Evolutionary conservation across 2,329 filamentous ascomycete species (phyloP).

Genomic region (Rhinocladiella similis): DNA sequence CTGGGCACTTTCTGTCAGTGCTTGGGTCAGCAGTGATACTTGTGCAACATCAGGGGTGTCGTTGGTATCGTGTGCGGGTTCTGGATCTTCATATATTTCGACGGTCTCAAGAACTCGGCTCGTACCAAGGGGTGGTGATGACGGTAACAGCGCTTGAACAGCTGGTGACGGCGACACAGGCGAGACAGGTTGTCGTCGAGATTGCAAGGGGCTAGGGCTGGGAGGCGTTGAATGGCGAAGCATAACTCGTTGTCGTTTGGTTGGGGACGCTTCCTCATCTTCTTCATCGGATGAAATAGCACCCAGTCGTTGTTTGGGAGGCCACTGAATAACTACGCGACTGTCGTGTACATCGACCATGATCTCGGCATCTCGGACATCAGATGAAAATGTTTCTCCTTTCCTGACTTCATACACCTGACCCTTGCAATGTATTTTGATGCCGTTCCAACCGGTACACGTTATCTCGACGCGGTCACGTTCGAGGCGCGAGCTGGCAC

Average conservation of each 20-base stretch:
- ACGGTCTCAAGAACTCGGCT: constrained; percentile 32
- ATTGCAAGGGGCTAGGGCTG: constrained; percentile 54
- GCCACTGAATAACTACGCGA: constrained; percentile 87
- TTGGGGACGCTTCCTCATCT: constrained; percentile 51
- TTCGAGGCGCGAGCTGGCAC: constrained; percentile 66
- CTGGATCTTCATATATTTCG: constrained; percentile 71
- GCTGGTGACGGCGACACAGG: constrained; percentile 73
- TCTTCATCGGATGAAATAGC: constrained; percentile 36
- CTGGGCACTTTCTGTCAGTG: constrained; percentile 34
- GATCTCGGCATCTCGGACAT: constrained; percentile 83
- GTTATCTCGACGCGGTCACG: constrained; percentile 80
- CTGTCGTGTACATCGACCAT: constrained; percentile 95
- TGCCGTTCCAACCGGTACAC: constrained; percentile 94
- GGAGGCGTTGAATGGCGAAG: constrained; percentile 33
- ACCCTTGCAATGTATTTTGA: constrained; percentile 88
- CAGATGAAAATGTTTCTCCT: constrained; percentile 85
- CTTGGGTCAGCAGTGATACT: constrained; percentile 29
- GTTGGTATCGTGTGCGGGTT: constrained; percentile 28
- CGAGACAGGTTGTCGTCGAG: constrained; percentile 65
- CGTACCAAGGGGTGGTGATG: constrained; percentile 34
- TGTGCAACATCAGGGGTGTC: constrained; percentile 3
- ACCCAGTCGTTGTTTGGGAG: constrained; percentile 50
- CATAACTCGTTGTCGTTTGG: constrained; percentile 44
- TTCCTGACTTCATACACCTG: constrained; percentile 82
- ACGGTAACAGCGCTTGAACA: constrained; percentile 46